Base-by-base conservation (phyloP, 805 yeast species). In the Phaffomyces thermotolerans region DNA sequence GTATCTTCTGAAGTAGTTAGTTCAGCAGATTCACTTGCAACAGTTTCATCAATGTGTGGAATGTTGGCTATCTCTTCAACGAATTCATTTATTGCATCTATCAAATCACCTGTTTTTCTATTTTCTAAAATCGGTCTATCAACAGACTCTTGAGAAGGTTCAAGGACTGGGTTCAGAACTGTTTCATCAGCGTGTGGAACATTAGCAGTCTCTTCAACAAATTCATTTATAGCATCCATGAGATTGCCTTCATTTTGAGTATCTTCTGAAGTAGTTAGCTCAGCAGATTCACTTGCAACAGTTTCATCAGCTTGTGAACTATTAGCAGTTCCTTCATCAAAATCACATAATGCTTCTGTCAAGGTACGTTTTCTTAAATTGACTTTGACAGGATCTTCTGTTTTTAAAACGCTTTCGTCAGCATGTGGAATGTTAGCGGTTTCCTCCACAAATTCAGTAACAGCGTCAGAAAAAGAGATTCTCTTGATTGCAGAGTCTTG, bases 401-500 rank as follows among this genome's bases (percentile, higher is more conserved):
- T 13, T 24, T 36, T 36, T 4, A 36, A 8, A 7, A 32, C 14
- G 14, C 34, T 29, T 18, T 42, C 40, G 15, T 41, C 37, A 25
- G 27, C 35, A 6, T 33, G 39, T 10, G 34, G 34, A 34, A 40
- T 18, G n/a, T 40, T 35, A 18, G 35, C 43, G 10, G 35, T 35
- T n/a, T 34, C 36, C 25, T 29, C 37, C 31, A 36, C 39, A 34
- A 37, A 40, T 33, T 43, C 24, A 22, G 13, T 39, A 9, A 25
- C 45, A 8, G 35, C 43, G 43, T 47, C 47, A 37, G 37, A 41
- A 10, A 39, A 40, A 17, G 34, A 45, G 15, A 34, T 41, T 12
- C 13, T 41, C 9, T 20, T 6, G 17, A 8, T 5, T 15, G 23
- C 29, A 18, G 13, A 24, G 18, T 32, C 29, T 31, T 14, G 30